A percentile compares a stretch with the other conserved stretches of the same genome.
Evolutionary conservation across 306 rosid genomes (phyloP).

Genomic region (Vigna trinervia): DNA sequence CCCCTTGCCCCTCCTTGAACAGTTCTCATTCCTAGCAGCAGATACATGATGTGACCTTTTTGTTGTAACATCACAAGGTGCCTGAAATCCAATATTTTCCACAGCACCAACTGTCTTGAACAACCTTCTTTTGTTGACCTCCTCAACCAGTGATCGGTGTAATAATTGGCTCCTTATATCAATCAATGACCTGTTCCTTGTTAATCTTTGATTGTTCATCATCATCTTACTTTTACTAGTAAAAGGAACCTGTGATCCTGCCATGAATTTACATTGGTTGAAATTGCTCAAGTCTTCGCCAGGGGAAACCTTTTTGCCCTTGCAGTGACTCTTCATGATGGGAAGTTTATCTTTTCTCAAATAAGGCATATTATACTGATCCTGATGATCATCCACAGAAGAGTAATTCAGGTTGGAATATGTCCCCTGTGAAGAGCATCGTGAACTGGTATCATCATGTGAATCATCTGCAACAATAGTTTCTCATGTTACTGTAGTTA

Average conservation of each 20-base stretch:
- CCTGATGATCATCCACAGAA: conserved; percentile 62
- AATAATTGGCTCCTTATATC: conserved; percentile 79
- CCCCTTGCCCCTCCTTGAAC: conserved; percentile 46
- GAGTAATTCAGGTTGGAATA: conserved; percentile 72
- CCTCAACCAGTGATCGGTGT: conserved; percentile 82
- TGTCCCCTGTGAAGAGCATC: conserved; percentile 73
- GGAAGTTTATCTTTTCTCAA: conserved; percentile 51
- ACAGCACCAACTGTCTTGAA: conserved; percentile 85
- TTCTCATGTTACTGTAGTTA: conserved; percentile 37
- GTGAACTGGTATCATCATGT: conserved; percentile 75
- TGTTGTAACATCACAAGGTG: conserved; percentile 65
- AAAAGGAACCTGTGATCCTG: conserved; percentile 46
- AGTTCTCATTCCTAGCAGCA: conserved; percentile 20
- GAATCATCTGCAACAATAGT: conserved; percentile 70
- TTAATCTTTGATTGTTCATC: conserved; percentile 52
- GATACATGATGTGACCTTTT: conserved; percentile 34
- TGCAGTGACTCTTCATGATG: conserved; percentile 58
- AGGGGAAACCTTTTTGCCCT: conserved; percentile 62
- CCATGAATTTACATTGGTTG: conserved; percentile 49
- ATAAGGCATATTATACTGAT: conserved; percentile 40
- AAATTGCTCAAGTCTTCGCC: conserved; percentile 47
- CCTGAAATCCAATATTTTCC: conserved; percentile 81
- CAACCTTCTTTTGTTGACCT: conserved; percentile 68
- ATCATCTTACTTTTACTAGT: conserved; percentile 55
- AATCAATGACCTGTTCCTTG: conserved; percentile 74